Conservation (phyloP, 148 eudicot species). For the Hydrangea macrophylla region DNA sequence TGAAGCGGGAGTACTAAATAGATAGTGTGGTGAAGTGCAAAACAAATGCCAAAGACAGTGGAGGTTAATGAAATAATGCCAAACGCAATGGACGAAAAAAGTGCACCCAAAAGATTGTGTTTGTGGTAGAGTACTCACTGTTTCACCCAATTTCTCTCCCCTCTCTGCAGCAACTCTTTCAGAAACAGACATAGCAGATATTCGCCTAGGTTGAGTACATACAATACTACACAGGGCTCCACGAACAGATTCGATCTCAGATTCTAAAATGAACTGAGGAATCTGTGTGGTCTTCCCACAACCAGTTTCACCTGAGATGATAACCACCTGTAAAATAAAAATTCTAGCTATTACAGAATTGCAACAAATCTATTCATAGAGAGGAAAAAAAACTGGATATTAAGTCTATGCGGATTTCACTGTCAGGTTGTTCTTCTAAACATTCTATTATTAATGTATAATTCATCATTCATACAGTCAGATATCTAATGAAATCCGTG, state of each 20-base stretch:
- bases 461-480: neutral
- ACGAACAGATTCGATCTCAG: conserved; percentile 74
- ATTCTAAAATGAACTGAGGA: conserved; percentile 94
- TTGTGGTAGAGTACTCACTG: conserved; percentile 55
- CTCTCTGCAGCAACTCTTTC: conserved; percentile 96
- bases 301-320: conserved; percentile 98
- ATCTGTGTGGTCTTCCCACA: conserved; percentile 99
- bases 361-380: neutral
- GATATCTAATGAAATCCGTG: no score
- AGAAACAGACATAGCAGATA: conserved; percentile 96
- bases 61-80: no score
- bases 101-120: neutral
- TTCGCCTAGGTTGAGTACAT: conserved; percentile 96
- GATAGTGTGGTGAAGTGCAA: no score
- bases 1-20: no score
- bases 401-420: neutral
- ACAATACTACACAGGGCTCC: conserved; percentile 81
- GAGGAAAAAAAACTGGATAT: neutral
- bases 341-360: conserved; percentile 1
- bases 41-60: no score
- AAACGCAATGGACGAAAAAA: neutral
- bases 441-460: neutral
- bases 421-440: conserved; percentile 2
- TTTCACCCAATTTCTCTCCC: conserved; percentile 93
- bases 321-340: conserved; percentile 59